These are phyloP conservation scores for Salix suchowensis DNA, from an alignment of 345 rosid species.

Conservation along the genomic window DNA sequence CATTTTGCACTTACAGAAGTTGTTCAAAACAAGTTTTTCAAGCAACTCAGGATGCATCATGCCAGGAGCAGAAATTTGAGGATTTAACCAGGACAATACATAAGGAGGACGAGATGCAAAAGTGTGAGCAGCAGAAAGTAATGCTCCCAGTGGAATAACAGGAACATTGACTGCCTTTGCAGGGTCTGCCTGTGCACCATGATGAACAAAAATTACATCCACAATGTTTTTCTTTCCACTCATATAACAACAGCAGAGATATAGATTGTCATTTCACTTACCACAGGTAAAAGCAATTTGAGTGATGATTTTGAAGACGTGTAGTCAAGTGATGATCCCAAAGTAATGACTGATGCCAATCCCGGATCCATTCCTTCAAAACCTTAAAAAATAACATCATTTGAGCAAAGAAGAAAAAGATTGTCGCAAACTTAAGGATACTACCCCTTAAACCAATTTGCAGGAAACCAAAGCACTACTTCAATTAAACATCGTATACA, in stretches of 20 bases:
- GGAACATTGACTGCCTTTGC: conserved; percentile 58
- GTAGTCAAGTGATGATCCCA: conserved; percentile 79
- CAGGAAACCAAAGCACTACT: neutral
- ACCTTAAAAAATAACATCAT: conserved; percentile 29
- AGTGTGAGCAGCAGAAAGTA: conserved; percentile 58
- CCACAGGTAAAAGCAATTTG: conserved; percentile 70
- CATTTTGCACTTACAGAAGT: conserved; percentile 40
- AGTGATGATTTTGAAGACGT: conserved; percentile 61
- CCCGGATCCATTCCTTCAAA: conserved; percentile 61
- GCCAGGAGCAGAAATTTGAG: conserved; percentile 58
- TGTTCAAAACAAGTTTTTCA: conserved; percentile 65
- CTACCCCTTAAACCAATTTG: neutral
- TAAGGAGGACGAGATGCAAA: conserved; percentile 64
- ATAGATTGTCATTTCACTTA: conserved; percentile 31
- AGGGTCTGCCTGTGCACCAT: conserved; percentile 52
- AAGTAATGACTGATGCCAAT: conserved; percentile 56
- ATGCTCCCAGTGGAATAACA: conserved; percentile 54
- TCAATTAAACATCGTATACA: neutral
- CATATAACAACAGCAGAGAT: neutral
- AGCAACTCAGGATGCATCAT: conserved; percentile 64
- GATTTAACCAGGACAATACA: conserved; percentile 51
- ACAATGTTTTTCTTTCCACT: neutral
- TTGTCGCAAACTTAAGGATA: neutral
- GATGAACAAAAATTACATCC: conserved; percentile 10
- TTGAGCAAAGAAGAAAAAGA: conserved; percentile 10